phyloP scores from a whole-genome alignment of 1,139 yeast species.

The Taphrina sp. region DNA sequence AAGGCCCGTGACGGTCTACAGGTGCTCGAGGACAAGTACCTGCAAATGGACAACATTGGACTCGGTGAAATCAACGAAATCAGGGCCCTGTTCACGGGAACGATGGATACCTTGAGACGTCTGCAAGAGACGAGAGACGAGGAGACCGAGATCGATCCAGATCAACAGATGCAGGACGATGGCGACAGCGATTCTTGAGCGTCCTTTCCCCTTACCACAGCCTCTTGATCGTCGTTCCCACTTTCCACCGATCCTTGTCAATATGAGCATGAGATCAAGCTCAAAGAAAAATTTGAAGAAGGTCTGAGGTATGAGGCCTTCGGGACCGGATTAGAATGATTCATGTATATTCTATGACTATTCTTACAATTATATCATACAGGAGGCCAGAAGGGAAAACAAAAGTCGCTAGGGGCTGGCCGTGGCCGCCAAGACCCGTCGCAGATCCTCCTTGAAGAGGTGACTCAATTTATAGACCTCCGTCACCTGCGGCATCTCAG shows the following conservation, averaged over 20 bases:
- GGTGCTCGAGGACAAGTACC: conserved; percentile 76
- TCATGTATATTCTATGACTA: no score
- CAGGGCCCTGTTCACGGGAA: conserved; percentile 71
- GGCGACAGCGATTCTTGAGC: no score
- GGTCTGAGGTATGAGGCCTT: no score
- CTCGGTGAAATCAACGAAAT: conserved; percentile 82
- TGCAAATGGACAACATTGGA: conserved; percentile 80
- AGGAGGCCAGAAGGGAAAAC: neutral
- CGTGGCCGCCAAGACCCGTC: conserved; percentile 21
- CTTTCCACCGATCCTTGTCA: no score
- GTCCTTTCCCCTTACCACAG: no score
- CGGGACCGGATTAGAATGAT: no score
- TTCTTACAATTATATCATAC: no score
- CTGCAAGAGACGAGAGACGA: conserved; percentile 25
- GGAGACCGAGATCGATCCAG: conserved; percentile 12
- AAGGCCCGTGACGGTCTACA: conserved; percentile 77
- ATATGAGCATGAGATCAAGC: no score
- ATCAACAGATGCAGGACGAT: conserved; percentile 10
- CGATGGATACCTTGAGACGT: conserved; percentile 71
- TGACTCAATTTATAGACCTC: conserved; percentile 37
- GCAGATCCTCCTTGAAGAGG: conserved; percentile 5
- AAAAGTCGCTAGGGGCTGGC: neutral
- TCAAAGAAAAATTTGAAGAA: no score
- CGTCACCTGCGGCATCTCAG: conserved; percentile 36
- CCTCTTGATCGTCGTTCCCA: no score